phyloP scores from a whole-genome alignment of 768 basidiomycete species.

The Mycena latifolia region DNA sequence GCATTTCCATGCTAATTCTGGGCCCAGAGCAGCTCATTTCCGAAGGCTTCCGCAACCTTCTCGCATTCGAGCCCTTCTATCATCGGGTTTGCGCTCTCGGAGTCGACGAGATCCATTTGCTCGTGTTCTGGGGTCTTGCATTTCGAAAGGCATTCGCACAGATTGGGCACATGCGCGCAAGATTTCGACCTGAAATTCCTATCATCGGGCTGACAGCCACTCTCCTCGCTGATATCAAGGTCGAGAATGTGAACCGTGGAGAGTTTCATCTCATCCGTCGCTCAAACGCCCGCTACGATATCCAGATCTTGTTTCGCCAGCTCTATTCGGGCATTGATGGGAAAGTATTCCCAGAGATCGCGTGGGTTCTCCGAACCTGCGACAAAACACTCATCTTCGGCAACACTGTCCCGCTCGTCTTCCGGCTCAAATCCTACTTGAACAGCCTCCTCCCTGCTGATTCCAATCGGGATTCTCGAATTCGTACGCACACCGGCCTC shows the following conservation, averaged over 20 bases:
- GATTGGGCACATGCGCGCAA: constrained; percentile 36
- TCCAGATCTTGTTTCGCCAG: constrained; percentile 40
- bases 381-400: constrained; percentile 44
- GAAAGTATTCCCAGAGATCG: constrained; percentile 38
- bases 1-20: constrained; percentile 36
- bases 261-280: constrained; percentile 39
- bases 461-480: constrained; percentile 1
- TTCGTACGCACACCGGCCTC: constrained; percentile 6
- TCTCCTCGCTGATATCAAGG: constrained; percentile 30
- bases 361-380: constrained; percentile 37
- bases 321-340: constrained; percentile 33
- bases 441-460: not conserved
- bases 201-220: constrained; percentile 39
- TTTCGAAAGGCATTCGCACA: constrained; percentile 41
- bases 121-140: constrained; percentile 40
- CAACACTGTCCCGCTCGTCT: constrained; percentile 40
- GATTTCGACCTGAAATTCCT: constrained; percentile 29
- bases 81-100: constrained; percentile 38
- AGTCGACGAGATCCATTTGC: constrained; percentile 45
- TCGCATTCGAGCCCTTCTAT: constrained; percentile 35
- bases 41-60: constrained; percentile 33
- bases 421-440: constrained; percentile 38
- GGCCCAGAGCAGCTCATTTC: constrained; percentile 34
- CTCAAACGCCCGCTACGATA: constrained; percentile 42
- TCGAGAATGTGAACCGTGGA: constrained; percentile 23